A percentile compares a stretch with the other conserved stretches of the same genome.
Evolutionary conservation across 257 asterid genomes (phyloP).

Genomic region (Nicotiana noctiflora): DNA sequence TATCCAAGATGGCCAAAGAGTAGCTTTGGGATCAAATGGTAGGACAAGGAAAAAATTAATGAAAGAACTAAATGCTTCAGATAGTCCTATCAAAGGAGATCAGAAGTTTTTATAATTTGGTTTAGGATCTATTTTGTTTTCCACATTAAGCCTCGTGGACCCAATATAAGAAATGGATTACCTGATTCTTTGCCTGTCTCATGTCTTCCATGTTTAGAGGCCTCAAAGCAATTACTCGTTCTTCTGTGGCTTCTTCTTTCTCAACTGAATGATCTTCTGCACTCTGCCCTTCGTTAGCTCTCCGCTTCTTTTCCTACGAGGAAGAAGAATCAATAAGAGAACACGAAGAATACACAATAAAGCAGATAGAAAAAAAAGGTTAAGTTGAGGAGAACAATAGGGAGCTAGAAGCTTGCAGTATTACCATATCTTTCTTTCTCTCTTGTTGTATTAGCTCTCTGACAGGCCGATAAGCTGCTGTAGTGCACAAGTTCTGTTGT

Average conservation of each 20-base stretch:
- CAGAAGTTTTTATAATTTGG: neutral
- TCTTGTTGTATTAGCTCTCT: slow-evolving; percentile 79
- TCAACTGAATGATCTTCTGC: slow-evolving; percentile 33
- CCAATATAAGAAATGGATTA: slow-evolving; percentile 11
- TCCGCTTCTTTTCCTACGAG: slow-evolving; percentile 49
- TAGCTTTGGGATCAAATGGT: neutral
- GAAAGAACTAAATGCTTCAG: neutral
- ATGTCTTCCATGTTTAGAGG: slow-evolving; percentile 87
- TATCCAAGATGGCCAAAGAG: neutral
- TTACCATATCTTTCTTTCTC: slow-evolving; percentile 60
- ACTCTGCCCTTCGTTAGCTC: slow-evolving; percentile 36
- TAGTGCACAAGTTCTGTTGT: slow-evolving; percentile 74
- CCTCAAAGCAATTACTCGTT: slow-evolving; percentile 53
- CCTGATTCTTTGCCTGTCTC: slow-evolving; percentile 88
- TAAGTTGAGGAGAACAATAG: neutral
- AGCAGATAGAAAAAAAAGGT: neutral
- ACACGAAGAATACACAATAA: neutral
- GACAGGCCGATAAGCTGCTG: slow-evolving; percentile 95
- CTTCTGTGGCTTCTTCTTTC: slow-evolving; percentile 44
- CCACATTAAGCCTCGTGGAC: neutral
- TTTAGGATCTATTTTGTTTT: neutral
- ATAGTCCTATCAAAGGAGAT: neutral
- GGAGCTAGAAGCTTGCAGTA: neutral
- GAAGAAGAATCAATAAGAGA: slow-evolving; percentile 8
- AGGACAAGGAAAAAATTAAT: neutral